Base-by-base conservation (phyloP, 805 yeast genomes). In the Clavispora phyllophila region DNA sequence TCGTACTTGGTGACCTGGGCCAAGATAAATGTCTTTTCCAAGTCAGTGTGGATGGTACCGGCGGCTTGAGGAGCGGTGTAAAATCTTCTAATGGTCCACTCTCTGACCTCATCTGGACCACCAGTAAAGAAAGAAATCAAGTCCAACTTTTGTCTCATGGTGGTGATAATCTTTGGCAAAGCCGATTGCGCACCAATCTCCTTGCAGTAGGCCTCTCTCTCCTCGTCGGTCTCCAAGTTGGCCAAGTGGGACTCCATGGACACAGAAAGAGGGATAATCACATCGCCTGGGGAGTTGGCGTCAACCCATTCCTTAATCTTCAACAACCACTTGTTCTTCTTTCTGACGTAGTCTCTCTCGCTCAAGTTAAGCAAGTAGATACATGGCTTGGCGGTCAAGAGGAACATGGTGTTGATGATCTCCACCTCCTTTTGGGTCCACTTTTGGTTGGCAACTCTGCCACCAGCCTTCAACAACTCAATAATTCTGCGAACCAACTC, bases 351-450 rank as follows among this genome's bases (percentile, higher is more conserved):
- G 66, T 93, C 99, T 48, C 74, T 79, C 75, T 89, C 96, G 47
- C 88, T 83, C 61, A 88, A 77, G 74, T 93, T 93, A 57, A 91
- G 83, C 60, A 93, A 78, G 73, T 87, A 90, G 57, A 95, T 89
- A 57, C 93, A 78, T 50, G 98, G 96, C 71, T 93, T 93, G 50
- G 99, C 96, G 12, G 98, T 89, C 59, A 93, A 76, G 58, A 93
- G 76, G 56, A 79, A 78, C 85, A 90, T 85, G 44, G 77, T 56
- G 78, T 93, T 93, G 73, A 93, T 84, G 42, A 79, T 73, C 66
- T 88, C 97, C 44, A 93, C 91, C 72, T 93, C 96, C 70, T 87
- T 89, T 49, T 82, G 75, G 41, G 86, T 72, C 99, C 99, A 93
- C 51, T 72, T 73, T 55, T 82, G 85, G 60, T 88, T 90, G 54